Evolutionary conservation across 345 rosid species (phyloP).

Genomic region (Angophora floribunda): DNA sequence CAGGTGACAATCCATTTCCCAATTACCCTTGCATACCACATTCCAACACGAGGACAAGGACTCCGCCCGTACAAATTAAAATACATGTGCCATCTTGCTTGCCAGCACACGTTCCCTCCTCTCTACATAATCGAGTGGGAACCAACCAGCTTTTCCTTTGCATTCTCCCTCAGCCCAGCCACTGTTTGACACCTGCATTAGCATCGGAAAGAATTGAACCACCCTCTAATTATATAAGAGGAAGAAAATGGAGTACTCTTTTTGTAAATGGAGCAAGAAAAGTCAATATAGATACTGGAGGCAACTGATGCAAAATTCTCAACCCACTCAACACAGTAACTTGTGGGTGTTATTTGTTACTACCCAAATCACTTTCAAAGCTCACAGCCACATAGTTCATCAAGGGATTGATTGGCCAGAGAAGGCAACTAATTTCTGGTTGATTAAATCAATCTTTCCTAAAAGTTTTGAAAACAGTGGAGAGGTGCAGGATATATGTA

Average conservation of each 20-base stretch:
- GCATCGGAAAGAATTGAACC: neutral
- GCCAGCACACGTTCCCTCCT: conserved; percentile 88
- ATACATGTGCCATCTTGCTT: conserved; percentile 47
- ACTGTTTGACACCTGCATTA: conserved; percentile 57
- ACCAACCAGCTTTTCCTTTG: conserved; percentile 98
- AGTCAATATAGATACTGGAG: neutral
- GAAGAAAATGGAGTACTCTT: neutral
- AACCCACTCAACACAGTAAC: neutral
- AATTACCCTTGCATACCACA: neutral
- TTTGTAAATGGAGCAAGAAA: neutral
- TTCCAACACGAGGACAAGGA: neutral
- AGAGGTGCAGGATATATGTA: neutral
- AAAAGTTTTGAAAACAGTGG: neutral
- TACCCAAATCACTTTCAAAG: neutral
- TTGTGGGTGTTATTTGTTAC: neutral
- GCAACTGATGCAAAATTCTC: neutral
- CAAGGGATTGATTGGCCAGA: neutral
- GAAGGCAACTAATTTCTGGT: neutral
- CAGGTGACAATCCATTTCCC: neutral
- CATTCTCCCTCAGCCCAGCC: conserved; percentile 99
- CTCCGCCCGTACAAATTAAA: neutral
- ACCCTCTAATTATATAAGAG: neutral
- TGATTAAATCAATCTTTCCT: neutral
- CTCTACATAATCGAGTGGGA: conserved; percentile 73
- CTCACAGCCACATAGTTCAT: neutral